phyloP scores from a whole-genome alignment of 495 filamentous ascomycete species.

The Trichoderma orchidacearum region DNA sequence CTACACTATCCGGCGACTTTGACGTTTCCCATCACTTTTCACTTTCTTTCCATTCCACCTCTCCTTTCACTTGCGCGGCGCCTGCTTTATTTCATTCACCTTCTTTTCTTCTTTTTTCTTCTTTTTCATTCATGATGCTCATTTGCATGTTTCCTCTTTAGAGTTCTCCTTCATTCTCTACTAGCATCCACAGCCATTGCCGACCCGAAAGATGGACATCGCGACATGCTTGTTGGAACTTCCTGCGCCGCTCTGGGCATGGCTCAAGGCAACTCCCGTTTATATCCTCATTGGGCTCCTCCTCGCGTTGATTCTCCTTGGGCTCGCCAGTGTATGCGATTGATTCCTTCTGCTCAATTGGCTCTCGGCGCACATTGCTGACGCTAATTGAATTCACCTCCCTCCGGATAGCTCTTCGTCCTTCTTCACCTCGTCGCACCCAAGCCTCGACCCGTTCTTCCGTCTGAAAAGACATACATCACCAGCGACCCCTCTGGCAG shows the following conservation, averaged over 20 bases:
- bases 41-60: not conserved
- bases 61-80: not conserved
- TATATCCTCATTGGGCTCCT: slow-evolving; percentile 14
- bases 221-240: slow-evolving; percentile 2
- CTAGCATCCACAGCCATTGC: not conserved
- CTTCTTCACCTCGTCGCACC: slow-evolving; percentile 64
- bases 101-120: not conserved
- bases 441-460: slow-evolving; percentile 55
- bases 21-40: too few relatives aligned
- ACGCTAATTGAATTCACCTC: not conserved
- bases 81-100: not conserved
- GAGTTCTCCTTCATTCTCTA: not conserved
- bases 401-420: slow-evolving; percentile 48
- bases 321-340: slow-evolving; percentile 13
- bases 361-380: too few relatives aligned
- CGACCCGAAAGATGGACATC: not conserved
- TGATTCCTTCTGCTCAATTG: not conserved
- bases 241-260: slow-evolving; percentile 12
- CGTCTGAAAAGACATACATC: slow-evolving; percentile 78
- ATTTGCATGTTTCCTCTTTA: not conserved
- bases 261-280: slow-evolving; percentile 14
- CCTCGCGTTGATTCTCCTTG: slow-evolving; percentile 12
- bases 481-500: slow-evolving; percentile 55
- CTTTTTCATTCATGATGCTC: not conserved
- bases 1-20: not conserved